These are phyloP conservation scores for Neurospora hispaniola DNA, from an alignment of 495 filamentous ascomycete species.

Conservation along the genomic window DNA sequence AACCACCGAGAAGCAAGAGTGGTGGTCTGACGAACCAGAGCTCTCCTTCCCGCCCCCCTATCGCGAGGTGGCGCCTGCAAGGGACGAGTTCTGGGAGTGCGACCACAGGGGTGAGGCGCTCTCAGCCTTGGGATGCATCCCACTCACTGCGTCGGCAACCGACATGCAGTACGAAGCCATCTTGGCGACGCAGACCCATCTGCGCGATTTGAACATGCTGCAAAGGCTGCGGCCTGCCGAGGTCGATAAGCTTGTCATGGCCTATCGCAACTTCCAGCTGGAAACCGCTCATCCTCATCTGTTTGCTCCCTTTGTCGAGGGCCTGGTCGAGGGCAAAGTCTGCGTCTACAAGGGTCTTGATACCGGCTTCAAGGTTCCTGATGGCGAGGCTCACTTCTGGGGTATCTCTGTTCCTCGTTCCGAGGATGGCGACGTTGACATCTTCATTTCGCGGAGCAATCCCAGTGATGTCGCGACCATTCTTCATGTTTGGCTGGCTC, in stretches of 20 bases:
- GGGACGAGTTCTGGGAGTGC: slow-evolving; percentile 15
- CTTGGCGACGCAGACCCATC: slow-evolving; percentile 12
- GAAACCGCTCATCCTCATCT: slow-evolving; percentile 3
- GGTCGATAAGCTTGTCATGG: slow-evolving; percentile 10
- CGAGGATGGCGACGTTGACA: not conserved
- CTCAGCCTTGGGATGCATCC: slow-evolving; percentile 12
- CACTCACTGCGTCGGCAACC: slow-evolving; percentile 7
- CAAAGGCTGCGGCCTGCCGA: slow-evolving; percentile 10
- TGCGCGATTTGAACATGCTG: slow-evolving; percentile 15
- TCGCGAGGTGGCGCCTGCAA: slow-evolving; percentile 3
- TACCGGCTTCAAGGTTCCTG: slow-evolving; percentile 18
- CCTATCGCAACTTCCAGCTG: slow-evolving; percentile 8
- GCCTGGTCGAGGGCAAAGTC: slow-evolving; percentile 8
- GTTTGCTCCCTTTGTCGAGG: slow-evolving; percentile 8
- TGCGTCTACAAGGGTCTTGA: slow-evolving; percentile 15
- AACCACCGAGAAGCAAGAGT: not conserved
- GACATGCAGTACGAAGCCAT: slow-evolving; percentile 9
- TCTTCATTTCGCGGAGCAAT: slow-evolving; percentile 15
- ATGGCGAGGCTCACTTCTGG: slow-evolving; percentile 15
- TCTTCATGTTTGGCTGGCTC: slow-evolving; percentile 19
- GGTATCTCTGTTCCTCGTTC: slow-evolving; percentile 6
- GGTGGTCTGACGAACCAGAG: not conserved
- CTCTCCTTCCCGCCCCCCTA: slow-evolving; percentile 1
- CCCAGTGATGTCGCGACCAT: slow-evolving; percentile 15
- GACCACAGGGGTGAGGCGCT: slow-evolving; percentile 4